Conservation (phyloP, 2,329 filamentous ascomycete species). For the Neodidymelliopsis sp. region DNA sequence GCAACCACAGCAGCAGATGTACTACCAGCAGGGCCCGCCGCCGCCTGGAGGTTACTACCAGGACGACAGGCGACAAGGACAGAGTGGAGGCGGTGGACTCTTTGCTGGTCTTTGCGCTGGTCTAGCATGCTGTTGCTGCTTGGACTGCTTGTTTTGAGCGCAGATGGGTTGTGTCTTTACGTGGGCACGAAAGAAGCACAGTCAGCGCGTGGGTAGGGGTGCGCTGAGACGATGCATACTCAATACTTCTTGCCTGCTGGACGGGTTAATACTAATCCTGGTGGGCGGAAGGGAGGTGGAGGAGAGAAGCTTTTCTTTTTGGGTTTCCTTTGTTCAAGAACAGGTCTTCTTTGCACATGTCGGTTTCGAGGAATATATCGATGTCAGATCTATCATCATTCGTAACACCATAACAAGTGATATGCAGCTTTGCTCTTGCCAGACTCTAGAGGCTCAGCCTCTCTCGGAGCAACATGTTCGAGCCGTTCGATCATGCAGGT, state of each 20-base stretch:
- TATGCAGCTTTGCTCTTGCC: background rate
- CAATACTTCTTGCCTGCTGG: conserved; percentile 19
- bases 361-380: background rate
- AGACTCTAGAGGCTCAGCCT: background rate
- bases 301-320: background rate
- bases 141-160: conserved; percentile 58
- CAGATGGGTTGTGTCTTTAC: background rate
- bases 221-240: conserved; percentile 2
- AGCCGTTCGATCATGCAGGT: background rate
- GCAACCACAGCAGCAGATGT: conserved; percentile 47
- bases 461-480: background rate
- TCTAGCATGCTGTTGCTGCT: conserved; percentile 61
- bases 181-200: background rate
- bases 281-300: conserved; percentile 5
- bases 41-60: conserved; percentile 51
- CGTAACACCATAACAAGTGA: background rate
- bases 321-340: conserved; percentile 1
- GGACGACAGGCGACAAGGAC: conserved; percentile 41
- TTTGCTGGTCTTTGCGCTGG: conserved; percentile 54
- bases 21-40: conserved; percentile 44
- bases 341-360: conserved; percentile 5
- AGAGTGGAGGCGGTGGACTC: conserved; percentile 48
- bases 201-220: background rate
- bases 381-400: background rate
- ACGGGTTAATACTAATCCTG: conserved; percentile 21